A percentile compares a stretch with the other conserved stretches of the same genome.
Evolutionary conservation across 225 moss, liverwort and hornwort species (phyloP).

Genomic region (Asterella californica): DNA sequence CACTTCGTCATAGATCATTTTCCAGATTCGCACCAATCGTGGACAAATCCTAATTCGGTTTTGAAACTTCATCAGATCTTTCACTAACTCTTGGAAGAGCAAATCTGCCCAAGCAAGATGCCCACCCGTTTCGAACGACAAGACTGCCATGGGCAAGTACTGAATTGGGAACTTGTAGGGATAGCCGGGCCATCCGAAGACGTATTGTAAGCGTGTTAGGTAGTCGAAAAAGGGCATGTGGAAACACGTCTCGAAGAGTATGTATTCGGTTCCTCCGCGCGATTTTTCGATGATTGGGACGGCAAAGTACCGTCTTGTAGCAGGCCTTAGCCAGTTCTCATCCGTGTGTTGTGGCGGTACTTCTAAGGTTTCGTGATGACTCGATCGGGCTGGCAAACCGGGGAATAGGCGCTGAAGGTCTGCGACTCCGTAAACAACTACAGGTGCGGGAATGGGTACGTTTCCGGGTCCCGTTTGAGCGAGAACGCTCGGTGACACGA

Average conservation of each 20-base stretch:
- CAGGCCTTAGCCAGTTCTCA: not conserved
- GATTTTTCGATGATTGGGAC: not conserved
- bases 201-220: not conserved
- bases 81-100: conserved; percentile 3
- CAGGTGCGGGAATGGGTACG: not conserved
- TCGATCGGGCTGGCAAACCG: not conserved
- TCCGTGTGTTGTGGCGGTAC: not conserved
- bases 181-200: conserved; percentile 17
- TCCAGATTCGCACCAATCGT: conserved; percentile 9
- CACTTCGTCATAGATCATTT: conserved; percentile 10
- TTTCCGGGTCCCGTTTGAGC: not conserved
- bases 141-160: conserved; percentile 7
- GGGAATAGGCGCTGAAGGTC: conserved; percentile 15
- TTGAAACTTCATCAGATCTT: conserved; percentile 8
- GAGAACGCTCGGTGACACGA: conserved; percentile 6
- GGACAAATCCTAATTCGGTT: conserved; percentile 14
- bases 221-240: conserved; percentile 7
- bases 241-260: conserved; percentile 6
- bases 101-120: conserved; percentile 7
- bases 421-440: not conserved
- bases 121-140: not conserved
- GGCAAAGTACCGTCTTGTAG: conserved; percentile 3
- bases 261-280: not conserved
- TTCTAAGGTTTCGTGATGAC: not conserved
- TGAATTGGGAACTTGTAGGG: conserved; percentile 5